Evolutionary conservation across 805 yeast genomes (phyloP), one percentile per base, ranked within the genome.

Genomic region (Candida michaelii): DNA sequence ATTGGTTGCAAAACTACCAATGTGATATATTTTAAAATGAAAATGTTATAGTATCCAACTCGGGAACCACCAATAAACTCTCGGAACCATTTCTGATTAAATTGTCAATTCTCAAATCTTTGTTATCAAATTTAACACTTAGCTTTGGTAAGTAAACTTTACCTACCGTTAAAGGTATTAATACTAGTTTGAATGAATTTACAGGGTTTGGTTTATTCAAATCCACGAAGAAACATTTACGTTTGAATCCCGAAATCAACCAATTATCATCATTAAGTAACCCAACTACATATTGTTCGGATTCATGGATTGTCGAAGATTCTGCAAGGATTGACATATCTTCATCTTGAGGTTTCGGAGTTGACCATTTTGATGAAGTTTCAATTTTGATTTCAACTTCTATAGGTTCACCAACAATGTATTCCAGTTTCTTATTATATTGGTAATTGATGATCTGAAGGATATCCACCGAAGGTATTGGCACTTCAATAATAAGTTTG

Each of bases 111-210:
- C 58, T 44, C 13, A 66, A 2, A 80, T 73, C 50, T 82, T 86
- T 70, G 74, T 74, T 30, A 46, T 59, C 24, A 27, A 58, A 50
- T 49, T 59, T 61, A 7, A 72, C 53, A 12, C 72, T 75, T 3
- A 87, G 66, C 42, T 68, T 74, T 0, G 97, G 97, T 27, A 86
- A 66, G 1, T 71, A 62, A 8, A 90, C 56, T 44, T 82, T 81
- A 0, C 98, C 97, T 16, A 82, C 79, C 46, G 78, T 83, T 40
- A 89, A 59, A 1, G 98, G 97, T 12, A 88, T 73, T 47, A 90
- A 60, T 3, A 74, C 64, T 13, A 89, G 44, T 13, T 71, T 59
- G 27, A 70, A 45, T 12, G 43, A 46, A 7, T 49, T 46, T 9
- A 12, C 30, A 9, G 30, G 38, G 5, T 35, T 40, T 8, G 24